These are phyloP conservation scores for Globisporangium paroecandrum DNA, from an alignment of 352 stramenopile genomes.

Conservation along the genomic window DNA sequence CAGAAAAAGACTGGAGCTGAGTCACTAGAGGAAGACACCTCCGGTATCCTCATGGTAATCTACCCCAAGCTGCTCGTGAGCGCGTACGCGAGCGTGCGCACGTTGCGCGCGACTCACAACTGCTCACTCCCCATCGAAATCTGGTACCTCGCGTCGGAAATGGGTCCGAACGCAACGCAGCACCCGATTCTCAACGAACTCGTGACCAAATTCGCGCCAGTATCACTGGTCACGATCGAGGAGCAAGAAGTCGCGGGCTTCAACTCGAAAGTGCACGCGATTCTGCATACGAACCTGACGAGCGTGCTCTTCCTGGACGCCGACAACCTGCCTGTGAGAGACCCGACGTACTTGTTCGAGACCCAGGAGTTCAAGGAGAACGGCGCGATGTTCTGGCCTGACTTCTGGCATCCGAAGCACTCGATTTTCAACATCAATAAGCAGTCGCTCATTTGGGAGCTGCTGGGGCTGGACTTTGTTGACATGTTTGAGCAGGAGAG, in stretches of 20 bases:
- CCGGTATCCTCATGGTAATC: slow-evolving; percentile 52
- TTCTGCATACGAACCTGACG: slow-evolving; percentile 34
- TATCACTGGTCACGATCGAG: slow-evolving; percentile 29
- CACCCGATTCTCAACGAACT: slow-evolving; percentile 26
- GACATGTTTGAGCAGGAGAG: slow-evolving; percentile 76
- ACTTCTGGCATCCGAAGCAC: slow-evolving; percentile 58
- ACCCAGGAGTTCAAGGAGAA: slow-evolving; percentile 27
- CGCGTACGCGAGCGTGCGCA: slow-evolving; percentile 36
- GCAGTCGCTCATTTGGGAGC: slow-evolving; percentile 44
- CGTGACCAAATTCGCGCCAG: slow-evolving; percentile 16
- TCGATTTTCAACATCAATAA: slow-evolving; percentile 63
- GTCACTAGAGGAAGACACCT: background rate
- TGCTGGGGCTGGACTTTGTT: slow-evolving; percentile 40
- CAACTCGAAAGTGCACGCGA: slow-evolving; percentile 45
- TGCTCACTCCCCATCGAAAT: slow-evolving; percentile 57
- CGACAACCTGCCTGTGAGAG: slow-evolving; percentile 45
- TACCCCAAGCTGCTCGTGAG: slow-evolving; percentile 51
- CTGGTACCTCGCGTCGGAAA: slow-evolving; percentile 47
- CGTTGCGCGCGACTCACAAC: slow-evolving; percentile 31
- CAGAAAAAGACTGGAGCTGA: background rate
- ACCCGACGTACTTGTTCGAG: slow-evolving; percentile 53
- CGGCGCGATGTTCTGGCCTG: slow-evolving; percentile 57
- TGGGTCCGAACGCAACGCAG: slow-evolving; percentile 23
- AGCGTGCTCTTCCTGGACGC: slow-evolving; percentile 49
- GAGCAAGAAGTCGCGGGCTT: slow-evolving; percentile 33